Conservation (phyloP, 139 green algal species). For the Asterochloris erici region DNA sequence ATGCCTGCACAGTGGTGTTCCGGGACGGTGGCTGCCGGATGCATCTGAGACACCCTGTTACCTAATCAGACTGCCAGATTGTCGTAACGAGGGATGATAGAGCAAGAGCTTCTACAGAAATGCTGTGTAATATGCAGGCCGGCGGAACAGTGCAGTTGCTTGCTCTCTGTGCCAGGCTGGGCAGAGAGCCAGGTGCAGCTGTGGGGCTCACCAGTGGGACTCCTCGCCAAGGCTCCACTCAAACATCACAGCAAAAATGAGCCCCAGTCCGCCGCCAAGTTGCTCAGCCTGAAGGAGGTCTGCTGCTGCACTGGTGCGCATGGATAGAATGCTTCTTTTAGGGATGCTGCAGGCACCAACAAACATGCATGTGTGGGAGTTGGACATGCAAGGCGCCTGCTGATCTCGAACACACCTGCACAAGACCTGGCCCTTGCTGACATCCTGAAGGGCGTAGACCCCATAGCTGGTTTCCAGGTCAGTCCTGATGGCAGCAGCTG, state of each 20-base stretch:
- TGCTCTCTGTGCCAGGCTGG: background rate
- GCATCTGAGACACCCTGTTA: no score
- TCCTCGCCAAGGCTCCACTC: constrained; percentile 31
- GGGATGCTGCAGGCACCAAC: constrained; percentile 44
- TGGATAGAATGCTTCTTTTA: constrained; percentile 48
- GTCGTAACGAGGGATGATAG: background rate
- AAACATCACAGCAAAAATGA: constrained; percentile 70
- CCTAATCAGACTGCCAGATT: background rate
- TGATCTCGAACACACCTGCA: no score
- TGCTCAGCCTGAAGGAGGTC: constrained; percentile 41
- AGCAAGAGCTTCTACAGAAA: background rate
- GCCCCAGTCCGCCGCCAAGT: constrained; percentile 52
- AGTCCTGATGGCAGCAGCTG: no score
- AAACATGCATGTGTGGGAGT: no score
- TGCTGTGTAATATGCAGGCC: background rate
- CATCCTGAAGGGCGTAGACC: no score
- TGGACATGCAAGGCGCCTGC: no score
- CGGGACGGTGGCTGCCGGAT: background rate
- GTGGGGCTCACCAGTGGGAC: constrained; percentile 45
- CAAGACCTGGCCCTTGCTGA: no score
- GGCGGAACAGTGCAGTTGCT: background rate
- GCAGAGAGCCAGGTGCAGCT: no score
- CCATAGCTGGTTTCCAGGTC: no score
- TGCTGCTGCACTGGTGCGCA: constrained; percentile 33
- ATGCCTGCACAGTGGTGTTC: constrained; percentile 31